Conservation (phyloP, 116 monocot species). For the Phalaenopsis hybrid region DNA sequence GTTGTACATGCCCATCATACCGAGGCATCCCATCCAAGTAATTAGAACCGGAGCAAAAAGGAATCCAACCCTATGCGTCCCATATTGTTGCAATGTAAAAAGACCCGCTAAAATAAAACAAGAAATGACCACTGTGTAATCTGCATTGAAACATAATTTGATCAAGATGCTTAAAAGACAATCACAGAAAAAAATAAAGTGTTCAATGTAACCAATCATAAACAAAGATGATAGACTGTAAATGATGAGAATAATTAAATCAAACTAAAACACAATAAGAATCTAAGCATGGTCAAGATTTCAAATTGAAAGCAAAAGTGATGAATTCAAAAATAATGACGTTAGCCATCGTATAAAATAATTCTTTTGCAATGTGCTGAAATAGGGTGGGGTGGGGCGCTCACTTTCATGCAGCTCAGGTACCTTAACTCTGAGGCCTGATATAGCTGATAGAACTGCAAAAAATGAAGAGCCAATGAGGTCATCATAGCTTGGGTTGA, state of each 20-base stretch:
- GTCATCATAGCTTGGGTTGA: background rate
- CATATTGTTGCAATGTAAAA: slow-evolving; percentile 75
- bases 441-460: slow-evolving; percentile 79
- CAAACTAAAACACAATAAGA: background rate
- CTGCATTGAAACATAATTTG: slow-evolving; percentile 26
- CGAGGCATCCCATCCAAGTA: slow-evolving; percentile 60
- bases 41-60: slow-evolving; percentile 76
- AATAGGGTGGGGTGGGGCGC: slow-evolving; percentile 1
- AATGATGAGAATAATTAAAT: background rate
- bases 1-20: slow-evolving; percentile 64
- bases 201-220: background rate
- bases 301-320: background rate
- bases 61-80: slow-evolving; percentile 65
- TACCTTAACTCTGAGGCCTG: slow-evolving; percentile 58
- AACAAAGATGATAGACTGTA: background rate
- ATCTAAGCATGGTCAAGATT: background rate
- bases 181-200: background rate
- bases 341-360: background rate
- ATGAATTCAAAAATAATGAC: background rate
- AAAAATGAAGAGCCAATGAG: slow-evolving; percentile 5
- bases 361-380: background rate
- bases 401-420: slow-evolving; percentile 67
- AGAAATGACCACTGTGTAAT: slow-evolving; percentile 40
- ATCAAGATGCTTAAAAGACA: background rate
- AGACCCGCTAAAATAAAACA: slow-evolving; percentile 58